Evolutionary conservation across 2,329 filamentous ascomycete species (phyloP).

Genomic region (Cryphonectria radicalis): DNA sequence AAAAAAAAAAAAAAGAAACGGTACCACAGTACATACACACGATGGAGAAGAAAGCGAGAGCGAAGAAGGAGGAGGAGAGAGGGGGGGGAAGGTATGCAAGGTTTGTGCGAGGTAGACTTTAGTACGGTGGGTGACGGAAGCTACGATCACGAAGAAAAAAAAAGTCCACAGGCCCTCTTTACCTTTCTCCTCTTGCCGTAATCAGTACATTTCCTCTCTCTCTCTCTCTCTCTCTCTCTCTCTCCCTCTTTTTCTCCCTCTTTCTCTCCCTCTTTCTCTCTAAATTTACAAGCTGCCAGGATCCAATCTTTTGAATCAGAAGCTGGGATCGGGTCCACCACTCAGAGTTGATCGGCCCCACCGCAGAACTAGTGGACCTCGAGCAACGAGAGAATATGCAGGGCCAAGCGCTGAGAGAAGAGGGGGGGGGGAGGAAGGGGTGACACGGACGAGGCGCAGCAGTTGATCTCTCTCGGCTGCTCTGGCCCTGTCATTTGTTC

Average conservation of each 20-base stretch:
- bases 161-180: neutral
- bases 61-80: too few relatives aligned
- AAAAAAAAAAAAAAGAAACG: neutral
- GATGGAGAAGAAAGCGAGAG: neutral
- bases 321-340: conserved; percentile 2
- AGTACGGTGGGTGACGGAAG: neutral
- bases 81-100: neutral
- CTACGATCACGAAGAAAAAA: neutral
- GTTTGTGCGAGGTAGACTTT: neutral
- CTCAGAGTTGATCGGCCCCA: conserved; percentile 14
- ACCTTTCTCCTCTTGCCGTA: neutral
- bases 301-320: conserved; percentile 1
- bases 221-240: neutral
- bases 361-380: conserved; percentile 5
- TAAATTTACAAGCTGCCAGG: neutral
- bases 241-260: neutral
- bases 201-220: neutral
- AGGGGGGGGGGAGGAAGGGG: neutral
- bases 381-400: conserved; percentile 9
- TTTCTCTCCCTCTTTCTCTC: neutral
- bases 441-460: conserved; percentile 7
- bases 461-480: neutral
- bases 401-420: conserved; percentile 5
- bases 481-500: conserved; percentile 4
- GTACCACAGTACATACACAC: neutral